phyloP scores from a whole-genome alignment of 192 early-diverging fungal species.

The Phlyctochytrium bullatum region DNA sequence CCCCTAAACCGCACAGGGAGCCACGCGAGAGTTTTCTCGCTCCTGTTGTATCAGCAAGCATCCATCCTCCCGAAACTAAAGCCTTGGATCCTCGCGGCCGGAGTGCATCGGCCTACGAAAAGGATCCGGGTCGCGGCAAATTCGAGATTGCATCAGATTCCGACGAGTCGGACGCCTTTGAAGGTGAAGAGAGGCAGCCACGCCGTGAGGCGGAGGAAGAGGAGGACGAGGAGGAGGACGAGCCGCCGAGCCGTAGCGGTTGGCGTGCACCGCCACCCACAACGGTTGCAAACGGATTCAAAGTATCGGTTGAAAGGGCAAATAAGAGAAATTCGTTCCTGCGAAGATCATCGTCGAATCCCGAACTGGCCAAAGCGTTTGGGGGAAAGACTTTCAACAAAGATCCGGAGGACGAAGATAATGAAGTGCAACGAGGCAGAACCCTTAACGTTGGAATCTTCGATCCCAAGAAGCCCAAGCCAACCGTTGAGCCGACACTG shows the following conservation, averaged over 20 bases:
- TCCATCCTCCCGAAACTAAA: no score
- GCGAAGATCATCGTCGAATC: not conserved
- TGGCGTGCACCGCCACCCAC: not conserved
- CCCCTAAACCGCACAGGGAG: not conserved
- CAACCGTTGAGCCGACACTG: no score
- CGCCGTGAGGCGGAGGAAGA: no score
- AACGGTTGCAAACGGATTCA: not conserved
- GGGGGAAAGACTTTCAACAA: not conserved
- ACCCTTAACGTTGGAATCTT: not conserved
- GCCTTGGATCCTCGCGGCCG: no score
- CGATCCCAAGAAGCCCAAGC: no score
- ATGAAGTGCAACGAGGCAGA: no score
- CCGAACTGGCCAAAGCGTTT: not conserved
- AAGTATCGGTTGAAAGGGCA: not conserved
- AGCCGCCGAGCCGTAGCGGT: not conserved
- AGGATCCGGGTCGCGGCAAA: not conserved
- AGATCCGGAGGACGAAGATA: not conserved
- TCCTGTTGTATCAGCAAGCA: no score
- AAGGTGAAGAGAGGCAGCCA: no score
- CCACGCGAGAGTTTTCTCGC: not conserved
- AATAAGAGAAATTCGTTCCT: not conserved
- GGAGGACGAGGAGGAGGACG: no score
- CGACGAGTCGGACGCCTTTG: not conserved
- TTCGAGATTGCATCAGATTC: not conserved
- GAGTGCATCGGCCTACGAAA: no score